Evolutionary conservation across 441 rosid genomes (phyloP), one percentile per base, ranked within the genome.

Genomic region (Melastoma candidum): DNA sequence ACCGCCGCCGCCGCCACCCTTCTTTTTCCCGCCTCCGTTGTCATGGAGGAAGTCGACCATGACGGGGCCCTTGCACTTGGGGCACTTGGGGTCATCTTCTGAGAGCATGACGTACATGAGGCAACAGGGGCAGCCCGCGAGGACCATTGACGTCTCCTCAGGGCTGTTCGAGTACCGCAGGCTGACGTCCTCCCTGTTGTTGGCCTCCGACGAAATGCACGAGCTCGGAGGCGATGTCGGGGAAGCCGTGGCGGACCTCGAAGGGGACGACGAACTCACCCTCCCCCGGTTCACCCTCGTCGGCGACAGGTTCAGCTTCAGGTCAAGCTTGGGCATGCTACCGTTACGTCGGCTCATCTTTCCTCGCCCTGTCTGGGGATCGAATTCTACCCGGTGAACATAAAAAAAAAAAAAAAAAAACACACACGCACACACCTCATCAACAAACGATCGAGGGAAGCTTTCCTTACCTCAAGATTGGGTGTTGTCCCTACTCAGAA

Each of bases 101-200:
- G 99, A 86, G 39, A 93, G 83, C 97, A 93, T 93, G 17, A 93
- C 99, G 56, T 89, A 93, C 95, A 93, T 89, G 58, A 89, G 84
- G 71, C 99, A 93, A 54, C 93, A 76, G 2, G 97, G 99, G 46
- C 99, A 93, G 0, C 99, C 97, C 2, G 86, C 97, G 2, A 93
- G 89, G 54, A 86, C 74, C 99, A 93, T 93, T 24, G 97, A 81
- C 1, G 85, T 76, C 11, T 95, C 77, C 64, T 89, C 97, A 7
- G 96, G 93, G 68, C 98, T 88, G 57, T 71, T 81, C 0, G 79
- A 66, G 77, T 77, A 63, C 56, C 72, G 57, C 43, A 55, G 57
- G 7, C 29, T 7, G 46, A 24, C 14, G 45, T 71, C 86, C 7
- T 85, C 85, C 46, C 68, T 8, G 41, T 32, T 81, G 74, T 76